phyloP scores from a whole-genome alignment of 345 rosid species.

The Adansonia digitata region DNA sequence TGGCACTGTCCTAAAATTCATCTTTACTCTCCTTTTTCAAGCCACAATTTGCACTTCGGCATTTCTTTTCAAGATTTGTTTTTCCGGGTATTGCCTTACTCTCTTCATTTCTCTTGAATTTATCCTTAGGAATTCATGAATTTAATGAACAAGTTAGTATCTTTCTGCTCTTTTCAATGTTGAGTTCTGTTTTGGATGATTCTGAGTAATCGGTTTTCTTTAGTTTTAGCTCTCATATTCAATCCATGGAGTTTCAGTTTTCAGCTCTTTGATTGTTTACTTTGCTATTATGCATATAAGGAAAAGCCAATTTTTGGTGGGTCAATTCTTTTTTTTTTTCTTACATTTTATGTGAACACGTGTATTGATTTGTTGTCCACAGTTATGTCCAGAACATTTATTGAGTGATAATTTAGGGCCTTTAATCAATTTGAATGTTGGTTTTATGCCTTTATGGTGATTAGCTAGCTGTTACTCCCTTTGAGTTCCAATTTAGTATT shows the following conservation, averaged over 20 bases:
- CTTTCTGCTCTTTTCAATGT: not conserved
- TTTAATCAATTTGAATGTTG: not conserved
- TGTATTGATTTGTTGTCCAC: not conserved
- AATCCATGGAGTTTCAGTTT: not conserved
- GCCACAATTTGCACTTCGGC: too few species aligned
- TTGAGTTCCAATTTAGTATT: not conserved
- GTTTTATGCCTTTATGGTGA: not conserved
- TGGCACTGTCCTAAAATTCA: not conserved
- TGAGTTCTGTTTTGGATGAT: not conserved
- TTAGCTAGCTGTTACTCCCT: not conserved
- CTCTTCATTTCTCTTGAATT: not conserved
- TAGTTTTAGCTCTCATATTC: not conserved
- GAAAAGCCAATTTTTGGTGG: not conserved
- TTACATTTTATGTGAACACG: too few species aligned
- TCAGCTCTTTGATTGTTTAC: not conserved
- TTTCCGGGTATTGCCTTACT: not conserved
- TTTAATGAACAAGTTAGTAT: not conserved
- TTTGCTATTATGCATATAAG: not conserved
- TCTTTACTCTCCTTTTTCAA: not conserved
- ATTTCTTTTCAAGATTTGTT: not conserved
- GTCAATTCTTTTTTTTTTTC: not conserved
- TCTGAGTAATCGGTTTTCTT: not conserved
- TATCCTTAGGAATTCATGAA: not conserved
- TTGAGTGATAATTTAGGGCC: not conserved
- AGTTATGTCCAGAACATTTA: not conserved